phyloP scores from a whole-genome alignment of 2,329 filamentous ascomycete genomes.

The Cladosporium austrohemisphaericum region DNA sequence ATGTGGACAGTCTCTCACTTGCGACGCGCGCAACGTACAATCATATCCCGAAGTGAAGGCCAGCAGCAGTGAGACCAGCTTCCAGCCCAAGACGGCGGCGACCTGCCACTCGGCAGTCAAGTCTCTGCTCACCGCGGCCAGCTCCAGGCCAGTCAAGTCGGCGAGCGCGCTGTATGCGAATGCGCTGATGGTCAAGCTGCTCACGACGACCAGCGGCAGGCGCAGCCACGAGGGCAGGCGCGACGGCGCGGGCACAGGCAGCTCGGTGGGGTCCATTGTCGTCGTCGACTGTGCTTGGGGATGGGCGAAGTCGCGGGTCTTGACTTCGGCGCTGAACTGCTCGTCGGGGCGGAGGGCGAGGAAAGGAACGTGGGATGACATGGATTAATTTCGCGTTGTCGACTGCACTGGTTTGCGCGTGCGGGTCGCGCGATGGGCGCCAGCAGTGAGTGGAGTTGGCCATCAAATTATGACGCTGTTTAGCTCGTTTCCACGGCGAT shows the following conservation, averaged over 20 bases:
- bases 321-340: conserved; percentile 22
- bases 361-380: conserved; percentile 30
- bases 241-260: conserved; percentile 17
- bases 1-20: too few relatives aligned
- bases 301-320: conserved; percentile 18
- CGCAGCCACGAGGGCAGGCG: conserved; percentile 37
- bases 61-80: conserved; percentile 64
- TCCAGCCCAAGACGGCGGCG: conserved; percentile 50
- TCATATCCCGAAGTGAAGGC: conserved; percentile 74
- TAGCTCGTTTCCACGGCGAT: too few relatives aligned
- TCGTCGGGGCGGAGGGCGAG: conserved; percentile 30
- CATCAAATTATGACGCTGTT: too few relatives aligned
- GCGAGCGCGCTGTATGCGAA: conserved; percentile 61
- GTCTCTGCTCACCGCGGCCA: conserved; percentile 63
- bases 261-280: conserved; percentile 12
- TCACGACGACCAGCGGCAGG: conserved; percentile 44
- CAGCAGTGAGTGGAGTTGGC: too few relatives aligned
- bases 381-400: conserved; percentile 9
- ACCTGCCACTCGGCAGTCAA: conserved; percentile 62
- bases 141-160: conserved; percentile 59
- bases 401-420: background rate
- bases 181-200: conserved; percentile 60
- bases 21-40: conserved; percentile 45
- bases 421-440: background rate
- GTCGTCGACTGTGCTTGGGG: conserved; percentile 15